Evolutionary conservation across 371 early-diverging fungal species (phyloP).

Genomic region (Rhizopus delemar): DNA sequence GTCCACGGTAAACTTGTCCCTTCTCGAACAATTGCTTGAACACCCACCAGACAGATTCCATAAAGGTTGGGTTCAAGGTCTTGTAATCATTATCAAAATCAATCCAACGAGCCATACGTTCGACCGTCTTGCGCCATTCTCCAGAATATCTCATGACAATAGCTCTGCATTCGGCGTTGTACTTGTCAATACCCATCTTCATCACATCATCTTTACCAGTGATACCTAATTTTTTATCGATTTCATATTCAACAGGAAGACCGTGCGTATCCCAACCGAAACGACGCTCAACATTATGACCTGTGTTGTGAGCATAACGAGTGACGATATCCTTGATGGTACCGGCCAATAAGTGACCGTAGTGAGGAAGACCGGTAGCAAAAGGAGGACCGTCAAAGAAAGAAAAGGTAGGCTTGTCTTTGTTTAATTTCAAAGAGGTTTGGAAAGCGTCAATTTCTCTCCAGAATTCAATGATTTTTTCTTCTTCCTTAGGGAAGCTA

Average conservation of each 20-base stretch:
- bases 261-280: conserved; percentile 99
- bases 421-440: conserved; percentile 89
- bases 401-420: conserved; percentile 84
- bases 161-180: conserved; percentile 98
- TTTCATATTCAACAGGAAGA: conserved; percentile 99
- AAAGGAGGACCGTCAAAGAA: conserved; percentile 99
- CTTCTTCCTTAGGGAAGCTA: conserved; percentile 95
- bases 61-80: conserved; percentile 66
- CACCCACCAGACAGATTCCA: conserved; percentile 87
- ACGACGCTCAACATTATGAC: conserved; percentile 97
- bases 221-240: conserved; percentile 98
- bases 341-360: conserved; percentile 99
- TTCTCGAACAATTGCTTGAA: conserved; percentile 97
- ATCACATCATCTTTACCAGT: conserved; percentile 90
- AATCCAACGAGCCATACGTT: conserved; percentile 99
- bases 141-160: conserved; percentile 98
- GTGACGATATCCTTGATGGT: conserved; percentile 99
- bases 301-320: conserved; percentile 96
- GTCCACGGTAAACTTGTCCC: conserved; percentile 97
- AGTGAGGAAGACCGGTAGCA: conserved; percentile 99
- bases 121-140: conserved; percentile 98
- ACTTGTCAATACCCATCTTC: conserved; percentile 98
- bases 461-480: conserved; percentile 96
- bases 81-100: conserved; percentile 99
- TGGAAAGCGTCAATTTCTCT: conserved; percentile 98